phyloP scores from a whole-genome alignment of 192 early-diverging fungal species.

The Umbelopsis sp. region DNA sequence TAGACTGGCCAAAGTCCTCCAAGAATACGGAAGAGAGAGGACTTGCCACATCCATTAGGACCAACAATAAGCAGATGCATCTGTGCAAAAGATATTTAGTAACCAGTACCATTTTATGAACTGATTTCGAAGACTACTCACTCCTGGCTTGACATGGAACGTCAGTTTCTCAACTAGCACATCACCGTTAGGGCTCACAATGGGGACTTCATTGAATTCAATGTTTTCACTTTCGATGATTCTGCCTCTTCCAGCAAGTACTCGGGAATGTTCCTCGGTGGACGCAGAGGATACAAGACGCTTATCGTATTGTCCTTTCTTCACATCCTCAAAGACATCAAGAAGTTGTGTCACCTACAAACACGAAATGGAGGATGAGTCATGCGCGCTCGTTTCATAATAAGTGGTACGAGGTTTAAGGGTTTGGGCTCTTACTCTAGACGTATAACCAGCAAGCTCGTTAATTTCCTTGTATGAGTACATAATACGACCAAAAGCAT shows the following conservation, averaged over 20 bases:
- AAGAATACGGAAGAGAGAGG: conserved; percentile 93
- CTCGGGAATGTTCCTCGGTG: conserved; percentile 52
- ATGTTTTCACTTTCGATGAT: conserved; percentile 79
- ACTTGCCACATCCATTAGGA: conserved; percentile 95
- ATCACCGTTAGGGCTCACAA: conserved; percentile 95
- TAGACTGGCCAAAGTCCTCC: conserved; percentile 97
- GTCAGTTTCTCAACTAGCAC: conserved; percentile 81
- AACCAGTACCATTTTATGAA: neutral
- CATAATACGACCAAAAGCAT: conserved; percentile 85
- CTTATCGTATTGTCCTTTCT: conserved; percentile 78
- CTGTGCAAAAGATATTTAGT: neutral
- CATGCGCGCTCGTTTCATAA: no score
- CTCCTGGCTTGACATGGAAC: conserved; percentile 88
- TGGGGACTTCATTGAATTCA: conserved; percentile 88
- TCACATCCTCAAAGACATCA: conserved; percentile 87
- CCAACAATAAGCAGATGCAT: conserved; percentile 89
- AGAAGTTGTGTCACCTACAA: conserved; percentile 73
- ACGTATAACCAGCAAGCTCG: conserved; percentile 93
- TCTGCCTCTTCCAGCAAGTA: conserved; percentile 65
- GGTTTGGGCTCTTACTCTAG: conserved; percentile 60
- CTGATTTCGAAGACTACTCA: conserved; percentile 3
- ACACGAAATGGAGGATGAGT: neutral
- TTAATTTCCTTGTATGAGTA: conserved; percentile 95
- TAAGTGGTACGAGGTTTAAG: no score
- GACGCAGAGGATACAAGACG: conserved; percentile 59